phyloP scores from a whole-genome alignment of 2,329 filamentous ascomycete genomes.

The Pleoardoris graminearum region DNA sequence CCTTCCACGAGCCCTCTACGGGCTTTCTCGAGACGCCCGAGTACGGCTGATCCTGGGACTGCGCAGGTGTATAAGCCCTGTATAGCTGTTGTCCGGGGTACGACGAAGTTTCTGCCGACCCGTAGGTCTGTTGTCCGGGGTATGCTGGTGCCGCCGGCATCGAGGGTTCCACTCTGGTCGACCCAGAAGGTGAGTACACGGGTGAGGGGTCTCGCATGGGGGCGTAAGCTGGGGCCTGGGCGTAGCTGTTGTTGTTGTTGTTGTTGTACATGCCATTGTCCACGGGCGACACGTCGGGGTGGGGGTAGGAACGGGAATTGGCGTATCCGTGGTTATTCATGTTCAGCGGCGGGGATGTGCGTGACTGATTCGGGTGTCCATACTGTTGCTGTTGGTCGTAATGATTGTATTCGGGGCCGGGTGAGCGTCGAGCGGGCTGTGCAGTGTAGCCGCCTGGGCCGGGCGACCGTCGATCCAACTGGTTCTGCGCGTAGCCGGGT shows the following conservation, averaged over 20 bases:
- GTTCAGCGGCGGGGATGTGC: background rate
- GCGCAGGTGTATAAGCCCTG: conserved; percentile 16
- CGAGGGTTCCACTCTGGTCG: conserved; percentile 9
- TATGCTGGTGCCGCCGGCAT: conserved; percentile 11
- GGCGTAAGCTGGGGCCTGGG: background rate
- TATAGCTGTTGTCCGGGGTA: conserved; percentile 20
- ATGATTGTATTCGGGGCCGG: conserved; percentile 7
- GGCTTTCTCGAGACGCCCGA: conserved; percentile 18
- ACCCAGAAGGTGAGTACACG: conserved; percentile 20
- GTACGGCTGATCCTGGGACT: conserved; percentile 12
- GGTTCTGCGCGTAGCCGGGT: conserved; percentile 17
- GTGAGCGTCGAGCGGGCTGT: conserved; percentile 11
- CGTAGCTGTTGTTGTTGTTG: background rate
- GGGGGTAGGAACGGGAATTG: background rate
- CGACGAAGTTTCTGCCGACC: background rate
- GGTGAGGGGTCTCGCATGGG: conserved; percentile 10
- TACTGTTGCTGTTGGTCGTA: conserved; percentile 15
- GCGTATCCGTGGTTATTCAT: conserved; percentile 6
- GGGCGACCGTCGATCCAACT: conserved; percentile 14
- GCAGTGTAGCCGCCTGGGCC: background rate
- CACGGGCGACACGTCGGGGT: conserved; percentile 1
- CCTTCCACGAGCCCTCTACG: conserved; percentile 27
- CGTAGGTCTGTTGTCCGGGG: conserved; percentile 16
- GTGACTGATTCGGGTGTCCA: conserved; percentile 12
- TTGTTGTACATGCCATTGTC: conserved; percentile 7